Evolutionary conservation across 106 monocot genomes (phyloP).

Genomic region (Triglochin maritima): DNA sequence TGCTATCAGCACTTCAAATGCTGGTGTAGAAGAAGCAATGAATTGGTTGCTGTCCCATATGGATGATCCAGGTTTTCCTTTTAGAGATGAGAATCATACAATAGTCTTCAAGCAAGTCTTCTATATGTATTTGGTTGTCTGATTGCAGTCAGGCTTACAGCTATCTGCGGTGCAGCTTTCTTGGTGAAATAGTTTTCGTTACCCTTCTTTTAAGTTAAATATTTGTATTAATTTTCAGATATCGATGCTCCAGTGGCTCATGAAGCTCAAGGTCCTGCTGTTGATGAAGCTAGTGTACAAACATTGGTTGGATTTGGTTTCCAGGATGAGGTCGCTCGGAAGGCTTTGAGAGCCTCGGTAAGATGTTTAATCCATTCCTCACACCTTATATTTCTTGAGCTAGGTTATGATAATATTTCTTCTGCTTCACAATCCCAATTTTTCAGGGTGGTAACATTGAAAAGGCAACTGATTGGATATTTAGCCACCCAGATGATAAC

Average conservation of each 20-base stretch:
- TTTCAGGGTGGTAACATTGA: conserved; percentile 79
- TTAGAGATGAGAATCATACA: too few relatives aligned
- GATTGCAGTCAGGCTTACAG: too few relatives aligned
- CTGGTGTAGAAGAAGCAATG: conserved; percentile 92
- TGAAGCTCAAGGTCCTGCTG: conserved; percentile 20
- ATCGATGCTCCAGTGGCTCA: conserved; percentile 61
- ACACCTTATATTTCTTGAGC: background rate
- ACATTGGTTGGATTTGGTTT: conserved; percentile 91
- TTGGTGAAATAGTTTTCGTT: too few relatives aligned
- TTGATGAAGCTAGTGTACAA: conserved; percentile 70
- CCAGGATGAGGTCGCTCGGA: conserved; percentile 70
- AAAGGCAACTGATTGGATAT: conserved; percentile 95
- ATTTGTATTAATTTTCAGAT: conserved; percentile 35
- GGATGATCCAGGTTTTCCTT: conserved; percentile 68
- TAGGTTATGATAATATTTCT: background rate
- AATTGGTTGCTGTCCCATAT: conserved; percentile 94
- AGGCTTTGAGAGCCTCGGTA: conserved; percentile 86
- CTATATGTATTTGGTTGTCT: too few relatives aligned
- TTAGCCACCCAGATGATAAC: conserved; percentile 57
- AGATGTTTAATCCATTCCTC: conserved; percentile 11
- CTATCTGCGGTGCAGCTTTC: too few relatives aligned
- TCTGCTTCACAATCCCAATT: background rate
- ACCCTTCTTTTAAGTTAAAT: too few relatives aligned
- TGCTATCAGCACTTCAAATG: conserved; percentile 82
- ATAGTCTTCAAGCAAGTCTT: too few relatives aligned